Evolutionary conservation across 345 rosid species (phyloP), one percentile per base, ranked within the genome.

Genomic region (Cardamine occulta): DNA sequence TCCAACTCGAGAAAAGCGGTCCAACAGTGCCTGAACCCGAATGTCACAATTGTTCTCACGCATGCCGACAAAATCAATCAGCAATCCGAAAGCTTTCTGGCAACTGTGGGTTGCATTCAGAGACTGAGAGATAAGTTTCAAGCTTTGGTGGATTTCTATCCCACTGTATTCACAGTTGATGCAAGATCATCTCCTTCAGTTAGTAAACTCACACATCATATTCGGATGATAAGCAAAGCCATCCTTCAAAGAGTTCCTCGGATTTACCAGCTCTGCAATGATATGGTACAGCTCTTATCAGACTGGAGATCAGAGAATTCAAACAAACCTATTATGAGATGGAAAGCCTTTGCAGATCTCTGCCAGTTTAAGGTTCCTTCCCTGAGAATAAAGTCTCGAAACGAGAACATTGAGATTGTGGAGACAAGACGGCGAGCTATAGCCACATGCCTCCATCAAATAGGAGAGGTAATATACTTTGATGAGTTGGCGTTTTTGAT

Each of bases 231-330:
- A 32, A 86, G 91, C 84, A 92, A 83, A 80, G 86, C 93, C 28
- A 77, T 89, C 49, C 97, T 90, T 37, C 85, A 88, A 73, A 84
- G 91, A 81, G 96, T 90, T n/a, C 97, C 97, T 32, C 83, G 88
- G 58, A 89, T 92, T 79, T 92, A 92, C 83, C 93, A 90, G 84
- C 92, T 90, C 24, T 95, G 96, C 88, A 86, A 86, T 68, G 99
- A 95, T 72, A 72, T 90, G 64, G 72, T 81, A 70, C 92, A 82
- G 47, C 80, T 88, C 82, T 79, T 95, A 74, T 88, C 92, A 44
- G 97, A 88, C 44, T 95, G 97, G 99, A 90, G 96, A 79, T 76
- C 84, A 42, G 91, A 89, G 81, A 88, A 95, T 70, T 73, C 82
- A 7, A 85, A 84, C 85, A 88, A 82, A 74, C 97, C 93, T 31